Conservation (phyloP, 176 grass and related monocot species). For the Microstegium vimineum region DNA sequence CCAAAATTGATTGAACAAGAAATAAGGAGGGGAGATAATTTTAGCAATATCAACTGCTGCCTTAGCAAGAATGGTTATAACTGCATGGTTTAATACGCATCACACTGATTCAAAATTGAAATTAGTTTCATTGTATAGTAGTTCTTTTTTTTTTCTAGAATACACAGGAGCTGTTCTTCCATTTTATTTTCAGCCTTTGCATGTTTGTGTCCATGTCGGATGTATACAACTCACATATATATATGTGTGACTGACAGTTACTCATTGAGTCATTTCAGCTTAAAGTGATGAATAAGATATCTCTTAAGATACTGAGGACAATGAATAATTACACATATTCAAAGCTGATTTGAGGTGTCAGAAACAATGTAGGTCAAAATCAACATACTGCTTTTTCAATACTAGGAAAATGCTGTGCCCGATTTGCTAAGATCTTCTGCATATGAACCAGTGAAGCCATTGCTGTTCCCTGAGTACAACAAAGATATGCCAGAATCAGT, state of each 20-base stretch:
- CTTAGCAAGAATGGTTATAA: background rate
- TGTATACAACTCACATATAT: background rate
- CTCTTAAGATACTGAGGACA: background rate
- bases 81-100: slow-evolving; percentile 13
- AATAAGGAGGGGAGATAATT: slow-evolving; percentile 1
- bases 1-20: slow-evolving; percentile 9
- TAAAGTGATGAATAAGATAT: background rate
- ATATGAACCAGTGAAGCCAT: slow-evolving; percentile 94
- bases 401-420: slow-evolving; percentile 70
- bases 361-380: slow-evolving; percentile 3
- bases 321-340: background rate
- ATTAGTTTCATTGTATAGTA: background rate
- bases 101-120: background rate
- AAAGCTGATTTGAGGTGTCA: slow-evolving; percentile 21
- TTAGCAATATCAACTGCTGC: background rate
- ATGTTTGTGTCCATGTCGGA: background rate
- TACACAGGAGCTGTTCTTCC: too few relatives aligned
- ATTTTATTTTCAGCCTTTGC: background rate
- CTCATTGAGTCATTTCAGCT: slow-evolving; percentile 12
- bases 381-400: slow-evolving; percentile 88
- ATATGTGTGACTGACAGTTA: background rate
- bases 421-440: slow-evolving; percentile 88
- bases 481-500: background rate
- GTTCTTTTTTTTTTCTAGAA: too few relatives aligned
- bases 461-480: slow-evolving; percentile 76